Percentiles rank a stretch among this genome's conserved stretches.
These are phyloP conservation scores for Lepidium didymum DNA, from an alignment of 345 rosid species.

Conservation along the genomic window DNA sequence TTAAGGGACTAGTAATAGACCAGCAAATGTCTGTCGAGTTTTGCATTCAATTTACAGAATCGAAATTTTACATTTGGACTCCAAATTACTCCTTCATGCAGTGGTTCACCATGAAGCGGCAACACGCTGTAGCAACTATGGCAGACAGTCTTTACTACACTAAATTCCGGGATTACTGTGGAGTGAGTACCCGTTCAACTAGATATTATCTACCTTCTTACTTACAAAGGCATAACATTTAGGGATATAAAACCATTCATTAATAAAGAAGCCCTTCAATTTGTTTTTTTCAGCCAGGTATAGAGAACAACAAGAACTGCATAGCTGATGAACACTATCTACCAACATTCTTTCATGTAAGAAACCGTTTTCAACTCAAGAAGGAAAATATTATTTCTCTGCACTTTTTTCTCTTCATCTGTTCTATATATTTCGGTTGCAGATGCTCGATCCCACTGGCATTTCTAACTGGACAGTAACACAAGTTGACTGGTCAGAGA, in stretches of 20 bases:
- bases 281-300: constrained; percentile 70
- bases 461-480: constrained; percentile 93
- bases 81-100: constrained; percentile 29
- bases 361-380: constrained; percentile 12
- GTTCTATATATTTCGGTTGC: constrained; percentile 1
- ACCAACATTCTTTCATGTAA: constrained; percentile 87
- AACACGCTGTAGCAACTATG: constrained; percentile 82
- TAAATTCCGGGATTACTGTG: constrained; percentile 85
- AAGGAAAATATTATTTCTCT: neutral
- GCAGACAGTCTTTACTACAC: constrained; percentile 93
- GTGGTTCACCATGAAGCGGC: constrained; percentile 99
- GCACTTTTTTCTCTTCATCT: neutral
- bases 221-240: neutral
- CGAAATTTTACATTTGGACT: neutral
- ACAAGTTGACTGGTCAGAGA: constrained; percentile 98
- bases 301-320: constrained; percentile 85
- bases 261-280: neutral
- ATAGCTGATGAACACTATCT: constrained; percentile 98
- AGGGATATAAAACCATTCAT: neutral
- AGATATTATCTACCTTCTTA: neutral
- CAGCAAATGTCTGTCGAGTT: neutral
- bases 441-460: constrained; percentile 90
- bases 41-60: neutral
- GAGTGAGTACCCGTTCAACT: constrained; percentile 36
- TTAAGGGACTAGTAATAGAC: neutral